These are phyloP conservation scores for Teratosphaeria zuluensis DNA, from an alignment of 2,329 filamentous ascomycete species.

Conservation along the genomic window DNA sequence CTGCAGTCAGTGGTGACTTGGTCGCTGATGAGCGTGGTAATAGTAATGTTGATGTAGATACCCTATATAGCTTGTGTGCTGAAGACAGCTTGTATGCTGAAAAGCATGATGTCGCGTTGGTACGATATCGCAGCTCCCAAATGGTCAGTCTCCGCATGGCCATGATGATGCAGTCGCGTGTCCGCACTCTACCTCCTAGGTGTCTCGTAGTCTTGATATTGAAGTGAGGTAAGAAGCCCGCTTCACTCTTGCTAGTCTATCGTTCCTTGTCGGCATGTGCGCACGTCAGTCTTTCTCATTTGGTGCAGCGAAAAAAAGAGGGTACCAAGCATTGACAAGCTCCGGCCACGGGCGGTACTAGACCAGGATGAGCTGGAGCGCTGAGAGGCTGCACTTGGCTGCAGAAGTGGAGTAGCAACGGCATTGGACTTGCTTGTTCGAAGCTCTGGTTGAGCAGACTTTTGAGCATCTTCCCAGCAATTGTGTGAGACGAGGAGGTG, in stretches of 20 bases:
- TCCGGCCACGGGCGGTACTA: background rate
- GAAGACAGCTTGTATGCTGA: background rate
- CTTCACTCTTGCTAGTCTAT: background rate
- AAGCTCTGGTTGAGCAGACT: background rate
- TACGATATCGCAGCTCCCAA: no score
- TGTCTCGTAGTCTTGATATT: background rate
- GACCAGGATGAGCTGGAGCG: background rate
- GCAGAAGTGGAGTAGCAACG: background rate
- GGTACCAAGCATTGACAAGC: background rate
- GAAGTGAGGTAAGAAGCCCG: background rate
- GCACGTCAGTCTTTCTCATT: background rate
- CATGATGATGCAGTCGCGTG: background rate
- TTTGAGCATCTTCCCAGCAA: background rate
- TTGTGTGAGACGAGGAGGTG: background rate
- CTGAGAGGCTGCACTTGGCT: no score
- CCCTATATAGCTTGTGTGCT: background rate
- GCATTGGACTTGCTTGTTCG: background rate
- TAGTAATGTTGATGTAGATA: background rate
- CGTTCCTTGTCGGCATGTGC: background rate
- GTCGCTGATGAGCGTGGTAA: background rate
- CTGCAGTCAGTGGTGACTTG: background rate
- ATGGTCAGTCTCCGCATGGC: no score
- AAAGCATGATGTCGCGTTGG: background rate
- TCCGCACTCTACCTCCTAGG: no score
- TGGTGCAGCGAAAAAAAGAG: background rate